Evolutionary conservation across 257 asterid species (phyloP).

Genomic region (Mentha longifolia): DNA sequence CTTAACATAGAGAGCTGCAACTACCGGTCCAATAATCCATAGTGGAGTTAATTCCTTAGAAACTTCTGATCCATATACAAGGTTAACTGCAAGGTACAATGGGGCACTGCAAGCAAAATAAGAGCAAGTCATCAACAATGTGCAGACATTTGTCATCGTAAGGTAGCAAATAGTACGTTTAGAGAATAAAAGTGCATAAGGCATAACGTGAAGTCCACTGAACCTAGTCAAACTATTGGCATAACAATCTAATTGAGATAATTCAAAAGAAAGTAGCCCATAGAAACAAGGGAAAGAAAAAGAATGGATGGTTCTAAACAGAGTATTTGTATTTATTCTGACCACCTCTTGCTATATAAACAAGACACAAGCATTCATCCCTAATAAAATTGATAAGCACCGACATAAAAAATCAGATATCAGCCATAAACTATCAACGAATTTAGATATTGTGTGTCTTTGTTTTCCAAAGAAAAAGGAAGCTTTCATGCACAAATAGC

Average conservation of each 20-base stretch:
- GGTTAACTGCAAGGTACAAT: slow-evolving; percentile 58
- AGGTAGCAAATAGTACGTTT: background rate
- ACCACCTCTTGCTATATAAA: slow-evolving; percentile 6
- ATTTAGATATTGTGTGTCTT: background rate
- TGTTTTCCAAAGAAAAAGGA: background rate
- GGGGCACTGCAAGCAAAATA: slow-evolving; percentile 67
- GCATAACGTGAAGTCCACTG: background rate
- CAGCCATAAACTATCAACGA: background rate
- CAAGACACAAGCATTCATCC: background rate
- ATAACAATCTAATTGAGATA: background rate
- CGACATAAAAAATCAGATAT: slow-evolving; percentile 16
- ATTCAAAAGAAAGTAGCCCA: background rate
- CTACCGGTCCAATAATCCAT: slow-evolving; percentile 85
- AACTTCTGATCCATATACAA: slow-evolving; percentile 69
- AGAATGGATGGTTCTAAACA: background rate
- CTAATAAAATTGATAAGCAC: background rate
- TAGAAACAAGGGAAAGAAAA: background rate
- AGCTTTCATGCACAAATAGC: background rate
- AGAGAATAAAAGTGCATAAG: background rate
- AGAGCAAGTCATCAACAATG: slow-evolving; percentile 21
- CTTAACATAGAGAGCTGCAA: slow-evolving; percentile 65
- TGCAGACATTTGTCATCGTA: slow-evolving; percentile 2
- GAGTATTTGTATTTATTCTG: slow-evolving; percentile 1
- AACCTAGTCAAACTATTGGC: background rate
- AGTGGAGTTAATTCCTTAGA: slow-evolving; percentile 78